Percentiles rank a stretch among this genome's conserved stretches.
Evolutionary conservation across 345 rosid genomes (phyloP).

Genomic region (Schrenkiella parvula): DNA sequence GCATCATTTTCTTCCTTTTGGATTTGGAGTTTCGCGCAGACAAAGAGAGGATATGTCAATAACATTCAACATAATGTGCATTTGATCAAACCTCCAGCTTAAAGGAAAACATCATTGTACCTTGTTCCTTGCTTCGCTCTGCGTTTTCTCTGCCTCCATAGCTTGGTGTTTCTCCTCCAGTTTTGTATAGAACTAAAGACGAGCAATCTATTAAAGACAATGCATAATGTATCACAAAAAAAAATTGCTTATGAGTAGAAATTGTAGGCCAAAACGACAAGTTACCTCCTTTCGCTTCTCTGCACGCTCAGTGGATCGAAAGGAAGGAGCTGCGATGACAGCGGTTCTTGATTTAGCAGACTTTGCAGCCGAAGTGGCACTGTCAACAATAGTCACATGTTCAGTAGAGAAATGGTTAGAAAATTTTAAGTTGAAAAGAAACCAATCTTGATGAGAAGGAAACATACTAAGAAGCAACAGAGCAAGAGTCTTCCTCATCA

Average conservation of each 20-base stretch:
- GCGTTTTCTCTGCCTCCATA: conserved; percentile 70
- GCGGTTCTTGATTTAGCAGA: conserved; percentile 40
- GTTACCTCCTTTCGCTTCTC: conserved; percentile 79
- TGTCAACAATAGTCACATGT: conserved; percentile 20
- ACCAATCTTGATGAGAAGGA: background rate
- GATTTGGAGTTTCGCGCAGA: background rate
- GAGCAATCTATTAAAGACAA: conserved; percentile 12
- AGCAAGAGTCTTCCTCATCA: conserved; percentile 70
- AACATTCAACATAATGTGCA: background rate
- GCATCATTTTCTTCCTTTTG: conserved; percentile 80
- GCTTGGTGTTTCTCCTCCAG: conserved; percentile 84
- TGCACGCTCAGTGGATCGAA: conserved; percentile 74
- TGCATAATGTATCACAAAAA: background rate
- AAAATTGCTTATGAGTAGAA: background rate
- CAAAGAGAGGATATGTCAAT: background rate
- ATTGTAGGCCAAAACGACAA: background rate
- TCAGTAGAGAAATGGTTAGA: background rate
- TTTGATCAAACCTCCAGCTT: background rate
- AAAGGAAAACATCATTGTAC: conserved; percentile 27
- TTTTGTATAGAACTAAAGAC: conserved; percentile 63
- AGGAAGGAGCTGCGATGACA: conserved; percentile 61
- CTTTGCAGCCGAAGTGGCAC: conserved; percentile 56
- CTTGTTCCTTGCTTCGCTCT: conserved; percentile 74
- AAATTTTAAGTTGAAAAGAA: background rate
- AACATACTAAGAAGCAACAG: conserved; percentile 63